Conservation (phyloP, 2,329 filamentous ascomycete genomes). For the Ophiocordyceps robertsii region DNA sequence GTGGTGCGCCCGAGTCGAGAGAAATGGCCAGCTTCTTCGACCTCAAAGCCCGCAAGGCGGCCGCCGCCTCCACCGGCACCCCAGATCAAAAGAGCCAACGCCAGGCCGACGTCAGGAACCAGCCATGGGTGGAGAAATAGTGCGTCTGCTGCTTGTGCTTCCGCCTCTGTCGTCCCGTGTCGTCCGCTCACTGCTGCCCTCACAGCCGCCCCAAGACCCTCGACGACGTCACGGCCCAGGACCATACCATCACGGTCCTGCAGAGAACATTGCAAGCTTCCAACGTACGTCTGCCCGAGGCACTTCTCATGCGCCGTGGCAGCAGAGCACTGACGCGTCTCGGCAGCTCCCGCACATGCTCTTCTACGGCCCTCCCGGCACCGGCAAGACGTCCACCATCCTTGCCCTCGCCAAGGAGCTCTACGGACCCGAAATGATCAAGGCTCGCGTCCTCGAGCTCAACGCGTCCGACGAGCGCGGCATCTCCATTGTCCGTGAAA, state of each 20-base stretch:
- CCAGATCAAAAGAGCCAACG: conserved; percentile 53
- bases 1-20: background rate
- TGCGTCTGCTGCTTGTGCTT: conserved; percentile 26
- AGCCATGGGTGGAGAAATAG: conserved; percentile 99
- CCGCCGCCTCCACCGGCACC: conserved; percentile 49
- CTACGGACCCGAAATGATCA: conserved; percentile 88
- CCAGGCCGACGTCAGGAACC: conserved; percentile 46
- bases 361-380: conserved; percentile 95
- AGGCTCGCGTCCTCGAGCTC: conserved; percentile 89
- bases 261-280: conserved; percentile 87
- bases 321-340: background rate
- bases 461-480: conserved; percentile 98
- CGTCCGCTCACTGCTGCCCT: conserved; percentile 12
- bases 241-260: conserved; percentile 89
- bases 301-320: background rate
- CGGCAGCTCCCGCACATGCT: conserved; percentile 87
- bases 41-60: conserved; percentile 77
- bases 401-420: conserved; percentile 95
- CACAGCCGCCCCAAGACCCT: conserved; percentile 81
- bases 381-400: conserved; percentile 95
- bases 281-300: conserved; percentile 43
- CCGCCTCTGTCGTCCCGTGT: background rate
- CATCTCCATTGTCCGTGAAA: conserved; percentile 91
- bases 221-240: conserved; percentile 90
- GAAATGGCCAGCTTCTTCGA: conserved; percentile 88